Evolutionary conservation across 139 green algal genomes (phyloP).

Genomic region (Micromonas pusilla): DNA sequence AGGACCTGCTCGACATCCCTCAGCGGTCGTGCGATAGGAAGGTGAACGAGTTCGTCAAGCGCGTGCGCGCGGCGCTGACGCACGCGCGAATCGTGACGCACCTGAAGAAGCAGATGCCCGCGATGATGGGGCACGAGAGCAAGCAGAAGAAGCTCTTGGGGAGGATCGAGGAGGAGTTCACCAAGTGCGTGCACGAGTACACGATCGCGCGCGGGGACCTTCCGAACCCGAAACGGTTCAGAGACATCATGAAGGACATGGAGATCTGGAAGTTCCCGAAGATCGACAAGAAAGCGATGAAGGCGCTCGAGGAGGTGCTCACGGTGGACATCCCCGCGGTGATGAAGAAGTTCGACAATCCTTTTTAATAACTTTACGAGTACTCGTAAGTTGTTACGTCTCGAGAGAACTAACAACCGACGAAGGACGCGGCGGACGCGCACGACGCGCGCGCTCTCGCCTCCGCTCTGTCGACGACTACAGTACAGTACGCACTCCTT

Average conservation of each 20-base stretch:
- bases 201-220: slow-evolving; percentile 86
- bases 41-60: slow-evolving; percentile 98
- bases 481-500: no score
- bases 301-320: slow-evolving; percentile 45
- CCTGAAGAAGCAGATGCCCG: slow-evolving; percentile 78
- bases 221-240: slow-evolving; percentile 72
- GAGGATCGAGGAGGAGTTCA: slow-evolving; percentile 58
- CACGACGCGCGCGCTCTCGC: no score
- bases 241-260: slow-evolving; percentile 68
- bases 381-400: no score
- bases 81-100: slow-evolving; percentile 83
- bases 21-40: slow-evolving; percentile 64
- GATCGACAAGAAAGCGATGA: slow-evolving; percentile 13
- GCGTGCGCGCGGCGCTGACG: slow-evolving; percentile 78
- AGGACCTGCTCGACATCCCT: slow-evolving; percentile 88
- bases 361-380: no score
- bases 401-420: no score
- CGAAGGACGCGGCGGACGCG: no score
- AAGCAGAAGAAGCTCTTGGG: slow-evolving; percentile 61
- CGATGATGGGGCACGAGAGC: slow-evolving; percentile 77
- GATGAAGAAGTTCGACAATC: slow-evolving; percentile 82
- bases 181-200: slow-evolving; percentile 79
- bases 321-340: slow-evolving; percentile 78
- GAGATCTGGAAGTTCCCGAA: slow-evolving; percentile 72
- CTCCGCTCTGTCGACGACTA: no score